Percentiles rank a stretch among this genome's conserved stretches.
Conservation (phyloP, 768 basidiomycete genomes). For the Coprinopsis strossmayeri region DNA sequence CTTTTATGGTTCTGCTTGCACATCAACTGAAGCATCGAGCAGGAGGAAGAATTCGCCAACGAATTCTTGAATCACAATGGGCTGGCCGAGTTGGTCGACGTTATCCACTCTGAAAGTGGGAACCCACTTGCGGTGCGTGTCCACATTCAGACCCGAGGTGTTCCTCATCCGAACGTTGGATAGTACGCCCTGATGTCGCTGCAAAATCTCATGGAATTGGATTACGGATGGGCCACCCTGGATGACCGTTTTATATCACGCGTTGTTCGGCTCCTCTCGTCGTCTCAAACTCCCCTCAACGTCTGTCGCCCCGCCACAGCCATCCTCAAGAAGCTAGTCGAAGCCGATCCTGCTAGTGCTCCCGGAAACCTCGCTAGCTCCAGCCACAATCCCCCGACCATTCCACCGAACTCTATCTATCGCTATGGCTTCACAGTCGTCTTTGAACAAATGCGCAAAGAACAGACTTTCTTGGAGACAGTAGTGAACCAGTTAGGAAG, state of each 20-base stretch:
- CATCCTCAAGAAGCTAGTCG: constrained; percentile 84
- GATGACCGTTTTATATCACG: constrained; percentile 67
- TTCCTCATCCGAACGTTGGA: constrained; percentile 4
- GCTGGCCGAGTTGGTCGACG: constrained; percentile 58
- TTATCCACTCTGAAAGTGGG: constrained; percentile 62
- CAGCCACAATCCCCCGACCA: constrained; percentile 45
- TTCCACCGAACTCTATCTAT: constrained; percentile 67
- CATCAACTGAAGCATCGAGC: constrained; percentile 7
- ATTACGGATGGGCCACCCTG: constrained; percentile 76
- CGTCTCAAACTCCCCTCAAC: constrained; percentile 73
- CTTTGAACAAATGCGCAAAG: constrained; percentile 75
- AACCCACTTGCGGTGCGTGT: constrained; percentile 76
- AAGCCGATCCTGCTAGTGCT: constrained; percentile 70
- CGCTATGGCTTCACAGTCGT: constrained; percentile 81
- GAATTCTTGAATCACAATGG: constrained; percentile 76
- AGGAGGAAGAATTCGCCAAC: constrained; percentile 81
- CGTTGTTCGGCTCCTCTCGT: constrained; percentile 74
- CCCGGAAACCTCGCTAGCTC: constrained; percentile 58
- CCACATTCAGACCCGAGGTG: no score
- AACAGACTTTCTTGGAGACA: constrained; percentile 65
- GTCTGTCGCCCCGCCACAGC: constrained; percentile 89
- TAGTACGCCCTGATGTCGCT: constrained; percentile 82
- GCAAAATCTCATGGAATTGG: constrained; percentile 84
- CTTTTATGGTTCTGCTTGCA: no score
- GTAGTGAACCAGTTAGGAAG: constrained; percentile 77